Conservation (phyloP, 2,329 filamentous ascomycete genomes). For the Fusarium mangiferae region DNA sequence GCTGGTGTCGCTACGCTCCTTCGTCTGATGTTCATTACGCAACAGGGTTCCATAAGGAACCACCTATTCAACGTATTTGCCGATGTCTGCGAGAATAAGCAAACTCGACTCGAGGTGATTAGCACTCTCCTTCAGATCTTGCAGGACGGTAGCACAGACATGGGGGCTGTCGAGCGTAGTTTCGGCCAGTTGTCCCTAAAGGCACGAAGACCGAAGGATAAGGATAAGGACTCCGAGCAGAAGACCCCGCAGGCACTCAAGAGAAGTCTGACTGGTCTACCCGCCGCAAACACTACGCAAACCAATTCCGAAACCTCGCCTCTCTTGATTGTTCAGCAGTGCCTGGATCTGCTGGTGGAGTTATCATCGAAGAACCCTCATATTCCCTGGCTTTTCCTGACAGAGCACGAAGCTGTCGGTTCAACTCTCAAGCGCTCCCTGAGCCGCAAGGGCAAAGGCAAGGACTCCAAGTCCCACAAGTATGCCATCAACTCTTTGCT, state of each 20-base stretch:
- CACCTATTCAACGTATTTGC: constrained; percentile 88
- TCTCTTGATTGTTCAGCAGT: constrained; percentile 95
- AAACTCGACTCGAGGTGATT: constrained; percentile 93
- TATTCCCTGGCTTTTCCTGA: constrained; percentile 90
- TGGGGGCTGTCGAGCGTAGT: constrained; percentile 92
- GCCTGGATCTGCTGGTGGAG: constrained; percentile 84
- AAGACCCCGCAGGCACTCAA: constrained; percentile 87
- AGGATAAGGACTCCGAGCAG: constrained; percentile 65
- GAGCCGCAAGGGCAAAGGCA: constrained; percentile 87
- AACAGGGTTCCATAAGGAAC: constrained; percentile 85
- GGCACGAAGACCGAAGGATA: constrained; percentile 81
- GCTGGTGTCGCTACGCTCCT: constrained; percentile 94
- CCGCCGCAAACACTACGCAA: constrained; percentile 55
- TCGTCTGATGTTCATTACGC: constrained; percentile 97
- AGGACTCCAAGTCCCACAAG: constrained; percentile 84
- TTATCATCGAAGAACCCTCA: constrained; percentile 87
- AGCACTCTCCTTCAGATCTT: constrained; percentile 92
- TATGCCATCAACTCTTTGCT: constrained; percentile 94
- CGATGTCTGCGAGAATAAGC: constrained; percentile 95
- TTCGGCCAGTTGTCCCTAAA: constrained; percentile 93
- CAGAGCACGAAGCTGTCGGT: constrained; percentile 83
- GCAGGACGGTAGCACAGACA: constrained; percentile 93
- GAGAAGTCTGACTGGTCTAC: constrained; percentile 73
- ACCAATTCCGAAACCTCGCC: constrained; percentile 90
- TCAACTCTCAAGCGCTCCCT: constrained; percentile 80